phyloP scores from a whole-genome alignment of 495 filamentous ascomycete species.

The Xylaria longipes region DNA sequence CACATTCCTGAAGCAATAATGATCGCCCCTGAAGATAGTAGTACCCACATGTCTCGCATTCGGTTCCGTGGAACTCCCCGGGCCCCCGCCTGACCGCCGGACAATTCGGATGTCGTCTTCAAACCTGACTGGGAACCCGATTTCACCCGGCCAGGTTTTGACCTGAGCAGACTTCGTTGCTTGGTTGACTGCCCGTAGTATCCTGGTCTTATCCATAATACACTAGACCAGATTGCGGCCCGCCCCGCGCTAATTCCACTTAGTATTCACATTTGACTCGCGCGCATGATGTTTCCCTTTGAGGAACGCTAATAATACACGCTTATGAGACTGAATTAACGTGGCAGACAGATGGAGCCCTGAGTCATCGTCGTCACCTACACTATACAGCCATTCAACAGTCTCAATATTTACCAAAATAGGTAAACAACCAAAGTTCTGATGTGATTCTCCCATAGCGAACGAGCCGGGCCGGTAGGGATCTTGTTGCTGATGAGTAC shows the following conservation, averaged over 20 bases:
- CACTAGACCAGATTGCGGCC: not conserved
- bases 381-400: not conserved
- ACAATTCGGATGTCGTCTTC: not conserved
- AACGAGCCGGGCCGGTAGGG: not conserved
- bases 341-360: not conserved
- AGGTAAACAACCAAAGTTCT: not conserved
- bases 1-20: not conserved
- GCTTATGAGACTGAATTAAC: not conserved
- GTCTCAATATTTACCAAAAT: not conserved
- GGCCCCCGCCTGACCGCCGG: not conserved
- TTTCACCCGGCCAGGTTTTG: not conserved
- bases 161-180: not conserved
- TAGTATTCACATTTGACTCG: conserved; percentile 2
- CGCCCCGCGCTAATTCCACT: not conserved
- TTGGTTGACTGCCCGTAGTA: not conserved
- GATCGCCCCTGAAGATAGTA: not conserved
- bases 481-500: not conserved
- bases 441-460: not conserved
- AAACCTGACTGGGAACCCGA: not conserved
- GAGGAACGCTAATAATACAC: not conserved
- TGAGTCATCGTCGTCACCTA: not conserved
- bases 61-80: conserved; percentile 8
- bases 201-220: not conserved
- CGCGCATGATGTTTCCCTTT: conserved; percentile 5
- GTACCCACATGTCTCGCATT: not conserved